Conservation (phyloP, 2,329 filamentous ascomycete species). For the Parasarocladium wereldwijsianum region DNA sequence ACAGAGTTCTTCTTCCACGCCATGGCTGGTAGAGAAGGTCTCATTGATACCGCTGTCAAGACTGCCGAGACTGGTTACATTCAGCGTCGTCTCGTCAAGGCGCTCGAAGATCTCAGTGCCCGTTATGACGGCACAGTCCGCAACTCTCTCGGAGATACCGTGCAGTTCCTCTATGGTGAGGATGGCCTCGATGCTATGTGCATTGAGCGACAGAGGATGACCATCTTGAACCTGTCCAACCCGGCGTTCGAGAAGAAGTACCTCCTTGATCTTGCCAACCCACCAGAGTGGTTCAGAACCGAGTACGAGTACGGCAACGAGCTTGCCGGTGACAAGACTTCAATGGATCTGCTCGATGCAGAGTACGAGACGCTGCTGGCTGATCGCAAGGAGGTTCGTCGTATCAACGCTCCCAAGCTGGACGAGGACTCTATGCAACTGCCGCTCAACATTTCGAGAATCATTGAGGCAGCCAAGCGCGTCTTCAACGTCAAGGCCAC, state of each 20-base stretch:
- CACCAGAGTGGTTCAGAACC: slow-evolving; percentile 44
- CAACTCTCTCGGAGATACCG: slow-evolving; percentile 89
- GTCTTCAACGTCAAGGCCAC: slow-evolving; percentile 82
- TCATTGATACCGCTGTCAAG: slow-evolving; percentile 98
- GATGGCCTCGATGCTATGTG: slow-evolving; percentile 87
- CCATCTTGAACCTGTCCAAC: slow-evolving; percentile 70
- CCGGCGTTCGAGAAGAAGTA: slow-evolving; percentile 67
- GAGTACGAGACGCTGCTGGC: slow-evolving; percentile 68
- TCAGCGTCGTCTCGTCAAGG: slow-evolving; percentile 94
- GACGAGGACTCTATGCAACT: slow-evolving; percentile 80
- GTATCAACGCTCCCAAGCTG: slow-evolving; percentile 51
- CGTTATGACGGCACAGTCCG: slow-evolving; percentile 96
- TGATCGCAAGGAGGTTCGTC: slow-evolving; percentile 64
- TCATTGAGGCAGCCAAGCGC: slow-evolving; percentile 80
- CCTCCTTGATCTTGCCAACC: slow-evolving; percentile 56
- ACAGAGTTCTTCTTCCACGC: slow-evolving; percentile 99
- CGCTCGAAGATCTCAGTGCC: slow-evolving; percentile 91
- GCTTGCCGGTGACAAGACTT: slow-evolving; percentile 72
- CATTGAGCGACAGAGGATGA: slow-evolving; percentile 86
- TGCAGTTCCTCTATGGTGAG: slow-evolving; percentile 96
- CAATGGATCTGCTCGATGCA: slow-evolving; percentile 73
- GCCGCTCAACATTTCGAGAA: slow-evolving; percentile 79
- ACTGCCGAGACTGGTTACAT: slow-evolving; percentile 99
- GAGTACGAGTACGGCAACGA: slow-evolving; percentile 66
- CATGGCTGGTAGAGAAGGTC: slow-evolving; percentile 99